These are phyloP conservation scores for Taiwanofungus camphoratus DNA, from an alignment of 1,284 basidiomycete species.

Conservation along the genomic window DNA sequence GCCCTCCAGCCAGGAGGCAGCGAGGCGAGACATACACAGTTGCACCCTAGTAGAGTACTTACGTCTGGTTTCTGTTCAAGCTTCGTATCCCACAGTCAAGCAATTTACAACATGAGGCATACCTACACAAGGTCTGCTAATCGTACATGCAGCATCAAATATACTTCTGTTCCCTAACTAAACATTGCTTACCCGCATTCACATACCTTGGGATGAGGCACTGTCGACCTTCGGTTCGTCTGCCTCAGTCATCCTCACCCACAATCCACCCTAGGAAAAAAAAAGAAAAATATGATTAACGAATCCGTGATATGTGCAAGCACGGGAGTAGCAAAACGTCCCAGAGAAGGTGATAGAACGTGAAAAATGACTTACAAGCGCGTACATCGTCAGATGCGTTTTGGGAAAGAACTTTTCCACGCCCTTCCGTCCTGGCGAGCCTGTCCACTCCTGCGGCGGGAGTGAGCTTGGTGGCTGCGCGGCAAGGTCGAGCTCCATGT, in stretches of 20 bases:
- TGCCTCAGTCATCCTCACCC: constrained; percentile 10
- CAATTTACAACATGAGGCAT: too few species aligned
- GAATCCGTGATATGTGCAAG: neutral
- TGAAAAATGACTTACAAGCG: neutral
- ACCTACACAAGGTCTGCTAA: too few species aligned
- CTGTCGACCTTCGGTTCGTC: too few species aligned
- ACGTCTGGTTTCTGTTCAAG: too few species aligned
- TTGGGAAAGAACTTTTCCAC: constrained; percentile 11
- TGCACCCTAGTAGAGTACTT: too few species aligned
- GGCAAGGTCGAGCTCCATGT: constrained; percentile 17
- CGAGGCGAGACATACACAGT: too few species aligned
- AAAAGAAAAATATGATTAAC: neutral
- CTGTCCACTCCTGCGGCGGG: constrained; percentile 12
- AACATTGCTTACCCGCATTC: too few species aligned
- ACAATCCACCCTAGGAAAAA: constrained; percentile 6
- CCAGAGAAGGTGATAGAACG: neutral
- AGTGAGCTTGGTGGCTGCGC: constrained; percentile 7
- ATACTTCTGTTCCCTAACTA: too few species aligned
- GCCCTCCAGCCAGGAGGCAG: too few species aligned
- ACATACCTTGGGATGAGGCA: too few species aligned
- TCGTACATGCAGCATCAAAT: too few species aligned
- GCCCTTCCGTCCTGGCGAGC: constrained; percentile 5
- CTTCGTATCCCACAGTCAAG: too few species aligned
- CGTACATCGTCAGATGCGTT: constrained; percentile 13
- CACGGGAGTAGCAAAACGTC: neutral